These are phyloP conservation scores for Tricholoma furcatifolium DNA, from an alignment of 768 basidiomycete species.

Conservation along the genomic window DNA sequence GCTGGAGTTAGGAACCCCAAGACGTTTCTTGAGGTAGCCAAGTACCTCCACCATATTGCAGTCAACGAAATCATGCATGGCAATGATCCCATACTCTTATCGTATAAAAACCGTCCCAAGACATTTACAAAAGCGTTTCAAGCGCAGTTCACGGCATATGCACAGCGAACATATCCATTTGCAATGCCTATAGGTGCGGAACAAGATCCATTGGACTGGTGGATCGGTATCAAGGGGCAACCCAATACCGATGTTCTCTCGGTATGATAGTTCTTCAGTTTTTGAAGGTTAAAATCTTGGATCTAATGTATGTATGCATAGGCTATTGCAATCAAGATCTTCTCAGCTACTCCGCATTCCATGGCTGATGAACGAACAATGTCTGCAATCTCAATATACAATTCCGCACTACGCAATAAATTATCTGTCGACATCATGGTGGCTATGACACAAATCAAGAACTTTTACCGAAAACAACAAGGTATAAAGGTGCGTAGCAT, in stretches of 20 bases:
- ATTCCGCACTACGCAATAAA: slow-evolving; percentile 26
- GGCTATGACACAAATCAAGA: slow-evolving; percentile 21
- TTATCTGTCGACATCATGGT: slow-evolving; percentile 25
- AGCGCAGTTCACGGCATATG: slow-evolving; percentile 24
- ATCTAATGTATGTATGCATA: slow-evolving; percentile 8
- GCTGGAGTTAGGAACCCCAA: slow-evolving; percentile 21
- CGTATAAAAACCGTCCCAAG: slow-evolving; percentile 16
- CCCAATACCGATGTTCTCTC: slow-evolving; percentile 27
- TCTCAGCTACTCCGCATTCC: slow-evolving; percentile 30
- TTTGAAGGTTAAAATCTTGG: no score
- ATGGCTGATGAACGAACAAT: slow-evolving; percentile 39
- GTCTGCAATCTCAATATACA: slow-evolving; percentile 31
- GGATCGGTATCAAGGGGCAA: slow-evolving; percentile 16
- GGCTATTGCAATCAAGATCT: slow-evolving; percentile 32
- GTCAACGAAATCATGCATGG: slow-evolving; percentile 21
- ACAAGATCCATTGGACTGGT: slow-evolving; percentile 23
- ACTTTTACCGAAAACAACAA: slow-evolving; percentile 14
- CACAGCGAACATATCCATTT: slow-evolving; percentile 25
- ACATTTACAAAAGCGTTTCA: slow-evolving; percentile 19
- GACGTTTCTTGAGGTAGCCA: slow-evolving; percentile 24
- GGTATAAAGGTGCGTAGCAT: not conserved
- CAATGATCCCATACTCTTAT: slow-evolving; percentile 11
- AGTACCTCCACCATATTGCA: slow-evolving; percentile 17
- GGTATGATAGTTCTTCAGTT: slow-evolving; percentile 24
- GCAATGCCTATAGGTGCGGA: slow-evolving; percentile 15